Conservation (phyloP, 352 stramenopile genomes). For the Phytophthora pistaciae region DNA sequence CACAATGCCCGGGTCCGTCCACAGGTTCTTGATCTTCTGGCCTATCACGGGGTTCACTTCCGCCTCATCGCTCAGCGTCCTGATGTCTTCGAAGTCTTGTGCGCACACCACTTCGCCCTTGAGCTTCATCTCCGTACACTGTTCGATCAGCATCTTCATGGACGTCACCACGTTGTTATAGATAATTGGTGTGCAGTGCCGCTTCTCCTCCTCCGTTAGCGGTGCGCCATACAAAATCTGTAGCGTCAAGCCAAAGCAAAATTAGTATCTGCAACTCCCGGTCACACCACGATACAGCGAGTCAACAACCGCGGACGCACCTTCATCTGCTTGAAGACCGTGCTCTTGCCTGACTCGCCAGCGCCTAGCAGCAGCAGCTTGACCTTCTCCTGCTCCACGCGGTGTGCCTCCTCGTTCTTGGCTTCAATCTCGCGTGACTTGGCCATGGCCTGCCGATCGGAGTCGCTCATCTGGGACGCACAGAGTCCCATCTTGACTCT, state of each 20-base stretch:
- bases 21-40: constrained; percentile 95
- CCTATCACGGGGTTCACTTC: constrained; percentile 92
- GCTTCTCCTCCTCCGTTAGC: constrained; percentile 90
- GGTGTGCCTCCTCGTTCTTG: constrained; percentile 84
- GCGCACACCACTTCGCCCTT: constrained; percentile 77
- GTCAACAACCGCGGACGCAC: constrained; percentile 31
- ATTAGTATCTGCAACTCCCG: constrained; percentile 11
- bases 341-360: constrained; percentile 96
- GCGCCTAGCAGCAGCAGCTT: constrained; percentile 96
- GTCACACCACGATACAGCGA: not conserved
- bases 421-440: constrained; percentile 83
- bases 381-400: constrained; percentile 92
- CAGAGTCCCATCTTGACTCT: constrained; percentile 71
- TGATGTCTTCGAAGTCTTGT: constrained; percentile 87
- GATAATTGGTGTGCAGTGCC: constrained; percentile 88
- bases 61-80: constrained; percentile 81
- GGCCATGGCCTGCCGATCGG: constrained; percentile 67
- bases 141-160: constrained; percentile 93
- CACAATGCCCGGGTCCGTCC: constrained; percentile 92
- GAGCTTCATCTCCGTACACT: constrained; percentile 85
- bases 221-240: constrained; percentile 89
- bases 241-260: constrained; percentile 15
- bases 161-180: constrained; percentile 93
- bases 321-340: constrained; percentile 95
- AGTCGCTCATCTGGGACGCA: constrained; percentile 65